A percentile compares a stretch with the other conserved stretches of the same genome.
Conservation (phyloP, 345 rosid genomes). For the Eucalyptus sp. region DNA sequence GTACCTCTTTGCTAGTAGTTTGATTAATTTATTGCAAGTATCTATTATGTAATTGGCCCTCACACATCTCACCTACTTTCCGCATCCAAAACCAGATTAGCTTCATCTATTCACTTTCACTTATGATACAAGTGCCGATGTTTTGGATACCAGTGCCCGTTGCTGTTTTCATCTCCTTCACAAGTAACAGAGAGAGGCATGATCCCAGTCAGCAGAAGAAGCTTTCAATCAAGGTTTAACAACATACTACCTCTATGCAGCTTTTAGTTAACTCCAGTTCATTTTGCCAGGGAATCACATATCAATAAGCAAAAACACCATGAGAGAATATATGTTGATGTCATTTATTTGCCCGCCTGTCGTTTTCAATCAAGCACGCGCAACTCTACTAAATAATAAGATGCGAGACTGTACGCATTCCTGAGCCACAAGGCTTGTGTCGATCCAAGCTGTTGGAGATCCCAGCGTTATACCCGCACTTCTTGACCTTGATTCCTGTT, state of each 20-base stretch:
- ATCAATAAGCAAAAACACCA: neutral
- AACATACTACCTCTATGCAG: neutral
- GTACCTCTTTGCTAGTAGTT: neutral
- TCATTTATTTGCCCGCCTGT: neutral
- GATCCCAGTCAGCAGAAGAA: neutral
- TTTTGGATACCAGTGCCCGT: neutral
- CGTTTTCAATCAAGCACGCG: neutral
- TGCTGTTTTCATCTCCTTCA: neutral
- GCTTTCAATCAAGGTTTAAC: neutral
- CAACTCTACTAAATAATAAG: neutral
- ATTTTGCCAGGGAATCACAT: neutral
- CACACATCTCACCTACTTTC: neutral
- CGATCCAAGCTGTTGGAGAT: neutral
- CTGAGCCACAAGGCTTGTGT: neutral
- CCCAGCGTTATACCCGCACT: neutral
- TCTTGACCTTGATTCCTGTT: neutral
- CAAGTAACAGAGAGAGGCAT: neutral
- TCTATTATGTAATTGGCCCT: neutral
- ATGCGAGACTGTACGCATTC: neutral
- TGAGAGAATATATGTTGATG: neutral
- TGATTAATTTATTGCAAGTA: neutral
- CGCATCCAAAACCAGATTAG: neutral
- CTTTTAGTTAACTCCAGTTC: neutral
- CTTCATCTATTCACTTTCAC: neutral
- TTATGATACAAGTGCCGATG: neutral